Evolutionary conservation across 805 yeast genomes (phyloP).

Genomic region (Metschnikowia vanudenii): DNA sequence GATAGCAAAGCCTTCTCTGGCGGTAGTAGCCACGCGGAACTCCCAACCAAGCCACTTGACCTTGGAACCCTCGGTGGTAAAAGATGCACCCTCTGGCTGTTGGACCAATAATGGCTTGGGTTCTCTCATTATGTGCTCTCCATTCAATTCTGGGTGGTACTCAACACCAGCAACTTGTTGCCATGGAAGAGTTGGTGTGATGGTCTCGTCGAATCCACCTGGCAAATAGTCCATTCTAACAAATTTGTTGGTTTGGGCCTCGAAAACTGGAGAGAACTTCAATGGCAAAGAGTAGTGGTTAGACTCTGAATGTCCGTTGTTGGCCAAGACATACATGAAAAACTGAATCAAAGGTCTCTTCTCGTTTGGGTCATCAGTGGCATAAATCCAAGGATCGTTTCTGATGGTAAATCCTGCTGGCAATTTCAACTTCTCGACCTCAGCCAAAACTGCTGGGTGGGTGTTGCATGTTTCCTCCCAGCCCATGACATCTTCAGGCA

Average conservation of each 20-base stretch:
- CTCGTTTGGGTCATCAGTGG: conserved; percentile 66
- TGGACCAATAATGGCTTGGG: conserved; percentile 65
- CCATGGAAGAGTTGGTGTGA: conserved; percentile 60
- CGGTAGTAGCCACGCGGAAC: conserved; percentile 65
- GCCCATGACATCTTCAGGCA: conserved; percentile 59
- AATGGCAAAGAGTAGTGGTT: conserved; percentile 76
- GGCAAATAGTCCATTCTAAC: conserved; percentile 75
- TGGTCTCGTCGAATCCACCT: conserved; percentile 63
- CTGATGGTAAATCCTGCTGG: conserved; percentile 56
- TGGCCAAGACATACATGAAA: conserved; percentile 68
- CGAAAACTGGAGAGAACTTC: conserved; percentile 72
- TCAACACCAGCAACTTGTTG: conserved; percentile 59
- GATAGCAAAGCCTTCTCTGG: conserved; percentile 76
- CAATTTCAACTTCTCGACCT: conserved; percentile 63
- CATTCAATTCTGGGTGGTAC: conserved; percentile 70
- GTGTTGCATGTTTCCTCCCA: conserved; percentile 50
- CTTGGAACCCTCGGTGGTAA: conserved; percentile 55
- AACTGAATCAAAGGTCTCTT: conserved; percentile 63
- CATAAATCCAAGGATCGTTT: conserved; percentile 85
- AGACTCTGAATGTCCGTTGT: conserved; percentile 63
- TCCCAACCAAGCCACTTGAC: conserved; percentile 84
- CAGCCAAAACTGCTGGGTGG: conserved; percentile 62
- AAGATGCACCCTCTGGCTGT: conserved; percentile 83
- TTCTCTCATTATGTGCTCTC: conserved; percentile 48
- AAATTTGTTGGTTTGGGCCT: conserved; percentile 56